Evolutionary conservation across 2,329 filamentous ascomycete species (phyloP).

Genomic region (Fusarium sulawesiense): DNA sequence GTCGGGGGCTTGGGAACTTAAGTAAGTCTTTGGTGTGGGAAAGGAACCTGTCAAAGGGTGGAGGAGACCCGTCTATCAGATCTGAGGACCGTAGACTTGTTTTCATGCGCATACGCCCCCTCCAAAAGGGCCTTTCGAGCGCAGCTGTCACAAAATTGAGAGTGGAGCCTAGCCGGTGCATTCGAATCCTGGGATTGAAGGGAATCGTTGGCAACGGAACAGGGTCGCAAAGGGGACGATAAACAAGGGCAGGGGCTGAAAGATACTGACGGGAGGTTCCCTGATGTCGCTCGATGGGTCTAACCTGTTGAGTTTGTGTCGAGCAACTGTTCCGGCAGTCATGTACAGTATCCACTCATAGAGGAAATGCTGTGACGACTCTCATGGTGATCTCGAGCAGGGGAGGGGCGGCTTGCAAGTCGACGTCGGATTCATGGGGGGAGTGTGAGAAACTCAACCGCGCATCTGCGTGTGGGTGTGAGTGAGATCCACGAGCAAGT

Average conservation of each 20-base stretch:
- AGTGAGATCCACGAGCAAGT: conserved; percentile 41
- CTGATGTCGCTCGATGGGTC: conserved; percentile 39
- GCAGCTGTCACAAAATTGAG: conserved; percentile 47
- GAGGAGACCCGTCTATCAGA: conserved; percentile 47
- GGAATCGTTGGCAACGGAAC: conserved; percentile 30
- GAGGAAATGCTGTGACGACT: conserved; percentile 36
- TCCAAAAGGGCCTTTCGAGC: conserved; percentile 36
- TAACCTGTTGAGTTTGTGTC: conserved; percentile 35
- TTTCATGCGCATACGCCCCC: conserved; percentile 41
- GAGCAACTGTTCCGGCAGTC: conserved; percentile 44
- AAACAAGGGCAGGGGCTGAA: conserved; percentile 35
- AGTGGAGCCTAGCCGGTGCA: conserved; percentile 39
- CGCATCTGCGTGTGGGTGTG: conserved; percentile 32
- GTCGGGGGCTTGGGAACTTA: conserved; percentile 47
- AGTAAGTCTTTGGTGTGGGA: conserved; percentile 46
- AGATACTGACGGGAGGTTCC: conserved; percentile 41
- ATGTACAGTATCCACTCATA: conserved; percentile 31
- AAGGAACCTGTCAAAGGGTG: conserved; percentile 46
- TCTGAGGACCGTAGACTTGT: conserved; percentile 42
- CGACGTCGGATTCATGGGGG: conserved; percentile 11
- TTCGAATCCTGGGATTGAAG: conserved; percentile 45
- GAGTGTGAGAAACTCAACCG: conserved; percentile 24
- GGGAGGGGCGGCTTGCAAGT: conserved; percentile 33
- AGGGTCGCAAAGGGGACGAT: conserved; percentile 37
- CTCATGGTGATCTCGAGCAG: conserved; percentile 42